phyloP scores from a whole-genome alignment of 208 protist species.

The Crithidia brevicula region DNA sequence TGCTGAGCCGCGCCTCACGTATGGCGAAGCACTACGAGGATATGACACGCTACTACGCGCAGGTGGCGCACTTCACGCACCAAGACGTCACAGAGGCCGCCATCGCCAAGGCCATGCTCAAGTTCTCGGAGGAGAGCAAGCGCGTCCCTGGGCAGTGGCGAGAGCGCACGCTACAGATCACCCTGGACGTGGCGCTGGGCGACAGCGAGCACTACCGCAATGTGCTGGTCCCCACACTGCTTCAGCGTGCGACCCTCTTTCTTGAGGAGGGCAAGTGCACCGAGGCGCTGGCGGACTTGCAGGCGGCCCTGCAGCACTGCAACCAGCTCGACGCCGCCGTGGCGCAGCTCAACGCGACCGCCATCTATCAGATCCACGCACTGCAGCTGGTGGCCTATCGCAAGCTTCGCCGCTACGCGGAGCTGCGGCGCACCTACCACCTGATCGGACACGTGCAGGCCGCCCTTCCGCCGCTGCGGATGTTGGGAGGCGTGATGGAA shows the following conservation, averaged over 20 bases:
- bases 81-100: constrained; percentile 34
- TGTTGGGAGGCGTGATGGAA: constrained; percentile 93
- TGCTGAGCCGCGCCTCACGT: constrained; percentile 85
- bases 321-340: background rate
- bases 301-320: constrained; percentile 22
- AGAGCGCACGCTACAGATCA: constrained; percentile 63
- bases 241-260: constrained; percentile 46
- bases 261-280: constrained; percentile 18
- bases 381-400: constrained; percentile 28
- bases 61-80: constrained; percentile 68
- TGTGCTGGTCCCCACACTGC: constrained; percentile 93
- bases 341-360: constrained; percentile 24
- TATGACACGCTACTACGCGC: constrained; percentile 79
- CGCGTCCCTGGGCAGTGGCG: constrained; percentile 58
- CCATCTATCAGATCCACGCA: constrained; percentile 14
- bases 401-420: constrained; percentile 25
- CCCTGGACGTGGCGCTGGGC: constrained; percentile 61
- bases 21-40: constrained; percentile 74
- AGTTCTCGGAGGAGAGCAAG: constrained; percentile 89
- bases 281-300: constrained; percentile 21
- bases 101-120: constrained; percentile 84
- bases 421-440: constrained; percentile 53
- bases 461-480: constrained; percentile 88
- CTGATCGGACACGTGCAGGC: constrained; percentile 35
- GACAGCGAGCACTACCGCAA: constrained; percentile 34